Percentiles rank a stretch among this genome's conserved stretches.
Conservation (phyloP, 1,284 basidiomycete genomes). For the Sanghuangporus sanghuang region DNA sequence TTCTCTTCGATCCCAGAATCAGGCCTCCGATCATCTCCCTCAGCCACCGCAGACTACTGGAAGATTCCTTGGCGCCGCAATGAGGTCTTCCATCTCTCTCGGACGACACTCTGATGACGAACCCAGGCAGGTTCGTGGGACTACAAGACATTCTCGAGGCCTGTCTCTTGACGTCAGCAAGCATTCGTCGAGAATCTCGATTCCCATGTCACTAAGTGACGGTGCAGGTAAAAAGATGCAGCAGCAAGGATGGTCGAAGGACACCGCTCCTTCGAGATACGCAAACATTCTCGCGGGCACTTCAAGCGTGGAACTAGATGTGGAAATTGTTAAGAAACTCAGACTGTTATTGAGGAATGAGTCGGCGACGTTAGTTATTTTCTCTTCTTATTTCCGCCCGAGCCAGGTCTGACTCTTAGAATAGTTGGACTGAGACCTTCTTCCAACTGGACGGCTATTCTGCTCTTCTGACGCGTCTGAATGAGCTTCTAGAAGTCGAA, state of each 20-base stretch:
- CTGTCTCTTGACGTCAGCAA: constrained; percentile 46
- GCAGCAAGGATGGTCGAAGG: constrained; percentile 29
- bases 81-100: constrained; percentile 14
- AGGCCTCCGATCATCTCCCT: constrained; percentile 33
- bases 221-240: constrained; percentile 24
- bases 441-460: constrained; percentile 80
- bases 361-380: constrained; percentile 60
- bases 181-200: constrained; percentile 44
- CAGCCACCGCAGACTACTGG: constrained; percentile 34
- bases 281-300: constrained; percentile 58
- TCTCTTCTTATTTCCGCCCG: neutral
- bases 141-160: constrained; percentile 42
- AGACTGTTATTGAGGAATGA: constrained; percentile 82
- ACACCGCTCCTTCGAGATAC: constrained; percentile 53
- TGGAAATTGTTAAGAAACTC: constrained; percentile 74
- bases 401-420: constrained; percentile 6
- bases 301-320: constrained; percentile 64
- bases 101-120: constrained; percentile 15
- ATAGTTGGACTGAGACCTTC: constrained; percentile 91
- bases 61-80: constrained; percentile 22
- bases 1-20: constrained; percentile 41
- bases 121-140: constrained; percentile 20
- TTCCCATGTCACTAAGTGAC: constrained; percentile 37
- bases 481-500: constrained; percentile 91
- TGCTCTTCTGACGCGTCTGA: constrained; percentile 78